Conservation (phyloP, 1,284 basidiomycete species). For the Ceratobasidium sp. region DNA sequence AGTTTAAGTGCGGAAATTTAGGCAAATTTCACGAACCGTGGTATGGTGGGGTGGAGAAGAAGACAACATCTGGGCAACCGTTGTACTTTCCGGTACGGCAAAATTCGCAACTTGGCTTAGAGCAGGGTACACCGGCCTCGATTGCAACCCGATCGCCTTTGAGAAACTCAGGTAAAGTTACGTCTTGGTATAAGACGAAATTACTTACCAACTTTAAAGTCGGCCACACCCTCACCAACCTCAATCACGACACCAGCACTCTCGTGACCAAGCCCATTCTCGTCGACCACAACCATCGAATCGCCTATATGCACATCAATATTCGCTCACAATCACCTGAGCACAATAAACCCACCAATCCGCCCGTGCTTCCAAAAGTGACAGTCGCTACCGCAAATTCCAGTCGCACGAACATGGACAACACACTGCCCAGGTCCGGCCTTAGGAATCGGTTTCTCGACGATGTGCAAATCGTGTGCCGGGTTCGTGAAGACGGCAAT, state of each 20-base stretch:
- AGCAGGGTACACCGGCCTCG: conserved; percentile 59
- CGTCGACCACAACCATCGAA: conserved; percentile 51
- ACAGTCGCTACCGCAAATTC: conserved; percentile 54
- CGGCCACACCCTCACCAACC: conserved; percentile 52
- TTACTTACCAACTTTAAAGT: conserved; percentile 44
- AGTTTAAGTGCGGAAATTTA: background rate
- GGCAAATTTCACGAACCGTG: conserved; percentile 47
- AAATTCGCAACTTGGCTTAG: conserved; percentile 53
- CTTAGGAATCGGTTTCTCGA: conserved; percentile 49
- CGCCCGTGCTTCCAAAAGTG: conserved; percentile 60
- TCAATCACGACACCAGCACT: conserved; percentile 54
- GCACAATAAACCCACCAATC: conserved; percentile 44
- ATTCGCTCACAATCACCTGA: background rate
- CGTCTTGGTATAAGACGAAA: conserved; percentile 32
- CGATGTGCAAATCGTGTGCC: conserved; percentile 51
- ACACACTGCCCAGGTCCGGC: conserved; percentile 51
- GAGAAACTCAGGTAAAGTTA: background rate
- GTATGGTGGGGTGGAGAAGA: conserved; percentile 56
- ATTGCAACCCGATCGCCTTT: conserved; percentile 55
- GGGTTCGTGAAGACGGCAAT: conserved; percentile 52
- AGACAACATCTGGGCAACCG: conserved; percentile 54
- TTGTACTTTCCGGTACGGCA: conserved; percentile 60
- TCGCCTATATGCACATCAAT: conserved; percentile 38
- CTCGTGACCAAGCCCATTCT: conserved; percentile 54
- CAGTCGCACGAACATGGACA: conserved; percentile 52